Conservation (phyloP, 768 basidiomycete genomes). For the Erythrobasidium yunnanense region DNA sequence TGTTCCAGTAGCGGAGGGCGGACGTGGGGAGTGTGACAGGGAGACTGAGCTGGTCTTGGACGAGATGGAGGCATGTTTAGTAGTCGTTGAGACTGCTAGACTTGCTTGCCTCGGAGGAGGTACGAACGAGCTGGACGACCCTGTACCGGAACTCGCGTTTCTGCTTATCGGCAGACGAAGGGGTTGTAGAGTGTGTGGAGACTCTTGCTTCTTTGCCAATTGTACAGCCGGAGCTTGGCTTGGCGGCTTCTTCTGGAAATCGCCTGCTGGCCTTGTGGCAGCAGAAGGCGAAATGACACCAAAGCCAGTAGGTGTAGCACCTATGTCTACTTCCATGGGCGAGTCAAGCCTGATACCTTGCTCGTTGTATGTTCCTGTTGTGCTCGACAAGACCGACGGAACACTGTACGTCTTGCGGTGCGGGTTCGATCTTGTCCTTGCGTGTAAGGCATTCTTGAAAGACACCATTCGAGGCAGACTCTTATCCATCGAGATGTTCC, state of each 20-base stretch:
- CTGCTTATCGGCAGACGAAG: neutral
- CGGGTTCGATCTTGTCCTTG: neutral
- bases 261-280: too few species aligned
- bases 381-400: neutral
- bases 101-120: too few species aligned
- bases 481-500: neutral
- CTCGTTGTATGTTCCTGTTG: neutral
- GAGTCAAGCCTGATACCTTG: neutral
- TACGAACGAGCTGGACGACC: too few species aligned
- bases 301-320: too few species aligned
- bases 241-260: too few species aligned
- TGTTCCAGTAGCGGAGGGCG: neutral
- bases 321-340: neutral
- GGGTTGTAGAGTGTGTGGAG: neutral
- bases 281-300: too few species aligned
- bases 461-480: neutral
- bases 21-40: slow-evolving; percentile 13
- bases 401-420: neutral
- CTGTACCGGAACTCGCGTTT: neutral
- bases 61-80: neutral
- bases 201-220: neutral
- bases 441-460: too few species aligned
- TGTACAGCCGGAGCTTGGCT: too few species aligned
- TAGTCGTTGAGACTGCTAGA: neutral
- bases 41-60: neutral